phyloP scores from a whole-genome alignment of 768 basidiomycete genomes.

The Lentinula detonsa region DNA sequence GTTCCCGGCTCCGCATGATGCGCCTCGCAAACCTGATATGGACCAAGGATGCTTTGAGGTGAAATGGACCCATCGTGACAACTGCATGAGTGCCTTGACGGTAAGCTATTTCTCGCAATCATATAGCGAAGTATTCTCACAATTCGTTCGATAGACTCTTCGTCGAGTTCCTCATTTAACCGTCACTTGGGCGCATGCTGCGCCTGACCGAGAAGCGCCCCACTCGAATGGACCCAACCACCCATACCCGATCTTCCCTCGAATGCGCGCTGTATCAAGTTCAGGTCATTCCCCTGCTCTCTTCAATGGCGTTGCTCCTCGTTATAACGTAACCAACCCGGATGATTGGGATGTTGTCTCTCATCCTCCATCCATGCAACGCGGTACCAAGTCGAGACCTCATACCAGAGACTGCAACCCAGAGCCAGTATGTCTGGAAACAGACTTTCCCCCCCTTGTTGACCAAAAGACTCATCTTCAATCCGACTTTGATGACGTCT shows the following conservation, averaged over 20 bases:
- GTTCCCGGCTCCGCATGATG: slow-evolving; percentile 48
- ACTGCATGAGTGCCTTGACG: slow-evolving; percentile 67
- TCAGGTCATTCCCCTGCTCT: neutral
- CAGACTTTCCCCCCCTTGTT: slow-evolving; percentile 26
- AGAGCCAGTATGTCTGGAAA: slow-evolving; percentile 21
- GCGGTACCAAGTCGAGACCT: neutral
- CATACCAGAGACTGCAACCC: neutral
- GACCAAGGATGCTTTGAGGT: slow-evolving; percentile 63
- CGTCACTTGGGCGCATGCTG: slow-evolving; percentile 73
- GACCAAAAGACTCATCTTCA: neutral
- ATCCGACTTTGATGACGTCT: slow-evolving; percentile 2
- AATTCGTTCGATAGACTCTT: slow-evolving; percentile 45
- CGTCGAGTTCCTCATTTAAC: slow-evolving; percentile 64
- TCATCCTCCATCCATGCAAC: neutral
- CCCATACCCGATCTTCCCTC: slow-evolving; percentile 25
- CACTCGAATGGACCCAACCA: slow-evolving; percentile 5
- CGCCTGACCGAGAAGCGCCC: slow-evolving; percentile 8
- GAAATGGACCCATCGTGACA: slow-evolving; percentile 74
- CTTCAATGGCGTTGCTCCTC: neutral
- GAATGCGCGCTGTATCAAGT: slow-evolving; percentile 10
- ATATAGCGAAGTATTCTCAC: neutral
- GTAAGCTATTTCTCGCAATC: slow-evolving; percentile 27
- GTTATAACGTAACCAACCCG: neutral
- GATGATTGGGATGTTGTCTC: neutral
- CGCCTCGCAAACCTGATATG: slow-evolving; percentile 50